Conservation (phyloP, 2,329 filamentous ascomycete species). For the Fusarium foetens region DNA sequence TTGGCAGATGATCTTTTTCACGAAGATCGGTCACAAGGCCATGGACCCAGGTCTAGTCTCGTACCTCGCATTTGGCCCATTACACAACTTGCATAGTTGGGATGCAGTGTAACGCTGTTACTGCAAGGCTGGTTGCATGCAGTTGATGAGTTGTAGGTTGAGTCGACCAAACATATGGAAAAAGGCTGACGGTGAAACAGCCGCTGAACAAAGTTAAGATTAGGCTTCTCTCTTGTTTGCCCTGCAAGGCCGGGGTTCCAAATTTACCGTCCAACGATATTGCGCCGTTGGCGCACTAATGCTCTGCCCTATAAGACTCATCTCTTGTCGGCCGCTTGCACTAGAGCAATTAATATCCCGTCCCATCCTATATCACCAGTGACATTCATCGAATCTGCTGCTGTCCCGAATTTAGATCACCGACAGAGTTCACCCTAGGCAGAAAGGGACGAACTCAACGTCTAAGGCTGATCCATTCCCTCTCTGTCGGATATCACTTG, state of each 20-base stretch:
- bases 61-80: slow-evolving; percentile 11
- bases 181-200: slow-evolving; percentile 34
- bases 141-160: not conserved
- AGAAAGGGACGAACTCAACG: not conserved
- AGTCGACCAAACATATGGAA: slow-evolving; percentile 1
- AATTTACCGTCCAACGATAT: slow-evolving; percentile 24
- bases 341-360: not conserved
- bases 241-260: slow-evolving; percentile 28
- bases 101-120: slow-evolving; percentile 6
- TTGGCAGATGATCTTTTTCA: slow-evolving; percentile 29
- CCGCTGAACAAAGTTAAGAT: slow-evolving; percentile 37
- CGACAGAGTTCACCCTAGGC: not conserved
- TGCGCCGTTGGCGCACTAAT: slow-evolving; percentile 9
- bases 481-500: not conserved
- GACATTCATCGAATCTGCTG: not conserved
- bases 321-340: slow-evolving; percentile 10
- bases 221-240: slow-evolving; percentile 33
- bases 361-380: not conserved
- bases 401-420: not conserved
- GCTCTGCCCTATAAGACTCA: slow-evolving; percentile 18
- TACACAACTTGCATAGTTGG: not conserved
- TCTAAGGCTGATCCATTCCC: slow-evolving; percentile 11
- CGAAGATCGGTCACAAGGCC: slow-evolving; percentile 27
- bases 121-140: slow-evolving; percentile 12
- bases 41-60: not conserved